These are phyloP conservation scores for Huntiella bhutanensis DNA, from an alignment of 2,329 filamentous ascomycete species.

Conservation along the genomic window DNA sequence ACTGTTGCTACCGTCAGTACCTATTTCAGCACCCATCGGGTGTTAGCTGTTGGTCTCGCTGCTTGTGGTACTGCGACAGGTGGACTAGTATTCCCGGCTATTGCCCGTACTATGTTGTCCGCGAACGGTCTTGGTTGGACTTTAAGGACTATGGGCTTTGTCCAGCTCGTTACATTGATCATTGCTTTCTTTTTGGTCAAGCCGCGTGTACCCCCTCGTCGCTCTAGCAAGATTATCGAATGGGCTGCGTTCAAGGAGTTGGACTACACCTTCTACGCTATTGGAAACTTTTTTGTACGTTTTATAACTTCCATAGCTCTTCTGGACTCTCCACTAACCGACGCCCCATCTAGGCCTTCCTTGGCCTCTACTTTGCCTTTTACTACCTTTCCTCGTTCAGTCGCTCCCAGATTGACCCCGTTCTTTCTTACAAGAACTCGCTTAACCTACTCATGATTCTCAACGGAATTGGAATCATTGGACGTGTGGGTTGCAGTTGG, in stretches of 20 bases:
- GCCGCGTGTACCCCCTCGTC: constrained; percentile 24
- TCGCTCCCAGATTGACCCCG: constrained; percentile 21
- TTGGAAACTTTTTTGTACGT: constrained; percentile 17
- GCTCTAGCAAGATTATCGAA: constrained; percentile 24
- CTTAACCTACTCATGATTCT: constrained; percentile 45
- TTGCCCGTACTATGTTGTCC: constrained; percentile 13
- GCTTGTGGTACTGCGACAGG: constrained; percentile 41
- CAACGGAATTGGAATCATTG: constrained; percentile 41
- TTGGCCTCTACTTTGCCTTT: constrained; percentile 36
- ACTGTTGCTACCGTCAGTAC: constrained; percentile 45
- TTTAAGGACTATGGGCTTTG: constrained; percentile 39
- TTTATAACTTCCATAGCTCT: not conserved
- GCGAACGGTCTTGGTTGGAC: constrained; percentile 25
- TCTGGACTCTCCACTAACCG: not conserved
- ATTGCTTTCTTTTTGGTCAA: constrained; percentile 22
- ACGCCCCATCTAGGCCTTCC: constrained; percentile 22
- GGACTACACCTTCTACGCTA: constrained; percentile 25
- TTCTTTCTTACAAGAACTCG: constrained; percentile 27
- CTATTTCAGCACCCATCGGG: constrained; percentile 40
- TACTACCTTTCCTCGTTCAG: constrained; percentile 37
- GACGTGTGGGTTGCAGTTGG: constrained; percentile 37
- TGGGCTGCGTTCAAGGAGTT: constrained; percentile 26
- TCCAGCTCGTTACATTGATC: constrained; percentile 27
- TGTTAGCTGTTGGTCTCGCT: constrained; percentile 41
- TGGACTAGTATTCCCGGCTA: constrained; percentile 34